phyloP scores from a whole-genome alignment of 192 early-diverging fungal species.

The Coemansia sp. region DNA sequence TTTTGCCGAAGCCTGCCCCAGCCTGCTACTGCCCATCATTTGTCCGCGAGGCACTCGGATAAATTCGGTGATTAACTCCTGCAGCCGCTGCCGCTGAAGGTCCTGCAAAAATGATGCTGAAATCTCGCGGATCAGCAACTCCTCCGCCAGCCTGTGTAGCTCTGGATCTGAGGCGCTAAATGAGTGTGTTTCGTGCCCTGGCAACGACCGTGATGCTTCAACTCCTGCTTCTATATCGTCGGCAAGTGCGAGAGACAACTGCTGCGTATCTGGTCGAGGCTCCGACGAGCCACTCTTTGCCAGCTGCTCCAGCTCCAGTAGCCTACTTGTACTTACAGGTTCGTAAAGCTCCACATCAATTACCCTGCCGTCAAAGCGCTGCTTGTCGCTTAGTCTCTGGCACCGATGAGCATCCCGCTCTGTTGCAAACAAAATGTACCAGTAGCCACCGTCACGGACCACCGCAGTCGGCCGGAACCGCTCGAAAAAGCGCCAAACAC shows the following conservation, averaged over 20 bases:
- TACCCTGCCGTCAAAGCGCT: conserved; percentile 31
- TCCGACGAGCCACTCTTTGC: conserved; percentile 1
- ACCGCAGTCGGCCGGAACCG: conserved; percentile 37
- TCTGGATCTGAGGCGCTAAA: conserved; percentile 25
- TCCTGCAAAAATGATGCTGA: conserved; percentile 43
- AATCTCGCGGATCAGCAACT: conserved; percentile 48
- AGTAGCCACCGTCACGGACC: conserved; percentile 38
- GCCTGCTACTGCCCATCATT: background rate
- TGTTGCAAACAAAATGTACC: conserved; percentile 49
- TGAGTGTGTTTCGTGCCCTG: conserved; percentile 24
- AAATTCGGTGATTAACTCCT: conserved; percentile 21
- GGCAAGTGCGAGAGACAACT: background rate
- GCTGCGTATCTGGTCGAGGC: background rate
- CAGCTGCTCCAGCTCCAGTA: conserved; percentile 28
- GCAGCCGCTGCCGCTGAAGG: conserved; percentile 27
- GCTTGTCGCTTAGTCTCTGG: conserved; percentile 45
- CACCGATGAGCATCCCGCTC: conserved; percentile 52
- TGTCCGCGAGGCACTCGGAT: background rate
- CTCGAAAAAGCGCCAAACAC: conserved; percentile 38
- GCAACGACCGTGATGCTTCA: background rate
- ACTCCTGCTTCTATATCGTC: background rate
- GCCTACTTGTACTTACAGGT: conserved; percentile 8
- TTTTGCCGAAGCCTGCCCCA: background rate
- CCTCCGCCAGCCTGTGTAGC: conserved; percentile 24
- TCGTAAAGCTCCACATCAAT: conserved; percentile 53